Evolutionary conservation across 192 early-diverging fungal genomes (phyloP).

Genomic region (Helicostylum pulchrum): DNA sequence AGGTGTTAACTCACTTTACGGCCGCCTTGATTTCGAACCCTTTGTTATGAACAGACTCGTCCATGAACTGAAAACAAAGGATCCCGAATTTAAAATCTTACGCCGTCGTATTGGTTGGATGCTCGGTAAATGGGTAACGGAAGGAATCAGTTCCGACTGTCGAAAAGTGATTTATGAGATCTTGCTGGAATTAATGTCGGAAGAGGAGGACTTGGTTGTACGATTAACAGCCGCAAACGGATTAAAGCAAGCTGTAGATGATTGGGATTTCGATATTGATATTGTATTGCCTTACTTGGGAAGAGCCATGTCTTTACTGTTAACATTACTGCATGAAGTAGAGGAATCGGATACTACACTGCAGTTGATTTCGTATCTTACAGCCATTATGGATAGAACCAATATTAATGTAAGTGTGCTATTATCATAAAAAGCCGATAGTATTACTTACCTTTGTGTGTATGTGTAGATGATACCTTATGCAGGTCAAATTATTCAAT

Average conservation of each 20-base stretch:
- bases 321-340: constrained; percentile 57
- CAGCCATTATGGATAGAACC: constrained; percentile 75
- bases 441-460: neutral
- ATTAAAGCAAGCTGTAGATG: constrained; percentile 68
- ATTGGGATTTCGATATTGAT: constrained; percentile 82
- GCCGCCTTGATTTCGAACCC: constrained; percentile 74
- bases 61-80: constrained; percentile 50
- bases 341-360: constrained; percentile 75
- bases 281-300: constrained; percentile 69
- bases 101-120: constrained; percentile 77
- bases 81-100: constrained; percentile 48
- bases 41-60: constrained; percentile 67
- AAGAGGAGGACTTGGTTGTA: constrained; percentile 76
- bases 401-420: constrained; percentile 47
- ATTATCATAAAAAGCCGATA: neutral
- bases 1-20: constrained; percentile 77
- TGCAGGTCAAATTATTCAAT: constrained; percentile 63
- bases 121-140: constrained; percentile 80
- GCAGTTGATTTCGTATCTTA: constrained; percentile 70
- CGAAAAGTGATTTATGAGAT: constrained; percentile 67
- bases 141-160: constrained; percentile 64
- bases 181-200: constrained; percentile 64
- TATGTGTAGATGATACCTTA: constrained; percentile 63
- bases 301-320: constrained; percentile 53
- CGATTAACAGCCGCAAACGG: constrained; percentile 72